phyloP scores from a whole-genome alignment of 139 green algal species.

The Chlamydomonas eustigma region DNA sequence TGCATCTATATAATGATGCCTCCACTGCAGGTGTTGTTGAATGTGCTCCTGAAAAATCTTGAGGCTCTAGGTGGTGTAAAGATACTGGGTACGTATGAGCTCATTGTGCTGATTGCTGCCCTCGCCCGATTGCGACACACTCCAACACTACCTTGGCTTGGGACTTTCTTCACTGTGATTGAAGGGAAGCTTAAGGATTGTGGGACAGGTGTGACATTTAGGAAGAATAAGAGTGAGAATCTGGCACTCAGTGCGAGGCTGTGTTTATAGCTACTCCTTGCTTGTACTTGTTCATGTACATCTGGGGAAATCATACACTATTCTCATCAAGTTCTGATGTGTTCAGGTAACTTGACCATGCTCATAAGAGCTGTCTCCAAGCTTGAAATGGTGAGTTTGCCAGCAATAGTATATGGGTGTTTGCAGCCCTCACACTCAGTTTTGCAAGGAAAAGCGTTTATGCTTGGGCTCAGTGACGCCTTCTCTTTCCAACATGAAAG shows the following conservation, averaged over 20 bases:
- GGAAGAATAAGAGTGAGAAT: no score
- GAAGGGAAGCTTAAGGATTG: neutral
- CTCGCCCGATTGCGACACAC: conserved; percentile 22
- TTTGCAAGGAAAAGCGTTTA: no score
- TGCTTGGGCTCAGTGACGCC: no score
- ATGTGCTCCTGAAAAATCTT: neutral
- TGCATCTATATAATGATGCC: neutral
- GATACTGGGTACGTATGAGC: conserved; percentile 19
- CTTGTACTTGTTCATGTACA: no score
- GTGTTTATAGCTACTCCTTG: no score
- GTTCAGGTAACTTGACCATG: neutral
- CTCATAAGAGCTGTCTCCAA: neutral
- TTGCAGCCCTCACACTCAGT: no score
- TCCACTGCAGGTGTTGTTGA: neutral
- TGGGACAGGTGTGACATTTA: neutral
- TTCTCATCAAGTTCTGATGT: no score
- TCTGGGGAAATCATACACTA: no score
- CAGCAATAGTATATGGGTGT: no score
- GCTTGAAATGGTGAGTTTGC: neutral
- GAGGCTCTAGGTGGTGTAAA: neutral
- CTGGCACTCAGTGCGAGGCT: no score
- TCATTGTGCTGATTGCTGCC: conserved; percentile 19
- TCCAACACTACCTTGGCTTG: conserved; percentile 25
- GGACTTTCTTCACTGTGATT: conserved; percentile 14
- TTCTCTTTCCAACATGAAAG: no score